These are phyloP conservation scores for Colletotrichum siamense DNA, from an alignment of 2,329 filamentous ascomycete species.

Conservation along the genomic window DNA sequence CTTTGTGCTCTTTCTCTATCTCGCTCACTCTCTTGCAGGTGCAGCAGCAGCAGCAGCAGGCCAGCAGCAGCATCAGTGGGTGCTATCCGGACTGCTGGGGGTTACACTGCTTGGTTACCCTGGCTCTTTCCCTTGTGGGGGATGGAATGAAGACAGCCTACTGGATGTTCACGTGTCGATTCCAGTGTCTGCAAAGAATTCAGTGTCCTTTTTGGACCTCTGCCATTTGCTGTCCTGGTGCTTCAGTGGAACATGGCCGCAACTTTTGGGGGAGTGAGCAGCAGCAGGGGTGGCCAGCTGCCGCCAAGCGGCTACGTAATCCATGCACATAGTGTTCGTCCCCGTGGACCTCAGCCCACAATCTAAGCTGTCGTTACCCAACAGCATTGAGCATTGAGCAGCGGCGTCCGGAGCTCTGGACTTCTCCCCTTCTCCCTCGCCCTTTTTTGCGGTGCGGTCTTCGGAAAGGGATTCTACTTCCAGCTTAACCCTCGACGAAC, in stretches of 20 bases:
- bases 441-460: background rate
- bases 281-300: background rate
- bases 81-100: background rate
- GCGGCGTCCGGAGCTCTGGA: background rate
- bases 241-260: background rate
- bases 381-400: background rate
- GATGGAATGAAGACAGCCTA: conserved; percentile 1
- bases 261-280: background rate
- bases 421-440: background rate
- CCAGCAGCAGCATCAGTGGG: background rate
- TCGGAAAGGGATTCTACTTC: background rate
- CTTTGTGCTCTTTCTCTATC: background rate
- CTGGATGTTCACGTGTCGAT: conserved; percentile 16
- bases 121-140: conserved; percentile 10
- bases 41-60: background rate
- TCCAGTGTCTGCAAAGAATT: background rate
- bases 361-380: background rate
- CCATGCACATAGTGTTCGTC: background rate
- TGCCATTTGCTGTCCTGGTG: background rate
- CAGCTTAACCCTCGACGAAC: background rate
- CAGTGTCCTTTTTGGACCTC: background rate
- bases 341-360: conserved; percentile 13
- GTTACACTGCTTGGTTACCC: conserved; percentile 21
- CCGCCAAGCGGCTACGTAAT: conserved; percentile 16
- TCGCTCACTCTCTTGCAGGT: background rate